These are phyloP conservation scores for Brassica napus DNA, from an alignment of 345 rosid genomes.

Conservation along the genomic window DNA sequence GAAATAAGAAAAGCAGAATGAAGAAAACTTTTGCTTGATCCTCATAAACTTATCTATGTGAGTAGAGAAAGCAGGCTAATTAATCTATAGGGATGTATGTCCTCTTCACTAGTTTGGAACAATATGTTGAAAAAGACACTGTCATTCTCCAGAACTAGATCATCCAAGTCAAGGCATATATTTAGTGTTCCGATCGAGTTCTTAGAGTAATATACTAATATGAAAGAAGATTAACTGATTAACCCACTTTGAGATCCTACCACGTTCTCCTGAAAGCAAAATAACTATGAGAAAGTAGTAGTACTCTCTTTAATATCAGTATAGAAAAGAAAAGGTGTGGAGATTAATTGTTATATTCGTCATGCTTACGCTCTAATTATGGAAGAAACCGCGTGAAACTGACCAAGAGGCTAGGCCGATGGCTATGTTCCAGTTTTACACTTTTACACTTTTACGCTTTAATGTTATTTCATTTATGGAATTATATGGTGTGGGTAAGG, in stretches of 20 bases:
- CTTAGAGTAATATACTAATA: background rate
- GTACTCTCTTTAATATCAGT: background rate
- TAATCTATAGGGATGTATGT: background rate
- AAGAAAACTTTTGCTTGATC: background rate
- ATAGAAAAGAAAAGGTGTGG: background rate
- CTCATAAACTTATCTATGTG: background rate
- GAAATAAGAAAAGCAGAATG: background rate
- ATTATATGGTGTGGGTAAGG: background rate
- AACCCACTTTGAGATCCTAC: background rate
- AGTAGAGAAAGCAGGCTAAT: background rate
- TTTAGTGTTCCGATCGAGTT: background rate
- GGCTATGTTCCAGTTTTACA: slow-evolving; percentile 4
- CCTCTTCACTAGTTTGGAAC: background rate
- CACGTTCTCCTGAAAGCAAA: background rate
- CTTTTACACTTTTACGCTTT: slow-evolving; percentile 7
- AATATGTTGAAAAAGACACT: background rate
- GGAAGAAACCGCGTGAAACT: slow-evolving; percentile 6
- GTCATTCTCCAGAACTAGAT: background rate
- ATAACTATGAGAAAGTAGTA: background rate
- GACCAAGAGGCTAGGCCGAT: background rate
- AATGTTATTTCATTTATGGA: slow-evolving; percentile 16
- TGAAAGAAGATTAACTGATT: background rate
- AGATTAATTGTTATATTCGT: slow-evolving; percentile 6
- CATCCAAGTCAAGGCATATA: background rate
- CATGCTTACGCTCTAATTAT: slow-evolving; percentile 19